Conservation (phyloP, 306 rosid species). For the Hylodesmum podocarpum region DNA sequence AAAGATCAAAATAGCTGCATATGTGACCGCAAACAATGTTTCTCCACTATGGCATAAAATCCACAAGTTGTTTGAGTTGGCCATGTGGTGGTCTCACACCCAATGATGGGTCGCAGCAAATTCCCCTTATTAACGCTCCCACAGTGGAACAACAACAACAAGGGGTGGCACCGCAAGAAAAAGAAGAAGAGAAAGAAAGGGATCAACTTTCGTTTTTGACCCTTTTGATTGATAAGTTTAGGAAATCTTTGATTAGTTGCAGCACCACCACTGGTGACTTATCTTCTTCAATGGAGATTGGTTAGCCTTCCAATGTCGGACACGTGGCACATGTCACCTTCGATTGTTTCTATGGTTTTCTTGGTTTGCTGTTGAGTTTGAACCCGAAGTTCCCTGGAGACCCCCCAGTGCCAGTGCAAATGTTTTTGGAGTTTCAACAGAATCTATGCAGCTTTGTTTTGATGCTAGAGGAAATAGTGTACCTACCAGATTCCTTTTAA, state of each 20-base stretch:
- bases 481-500: slow-evolving; percentile 81
- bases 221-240: slow-evolving; percentile 68
- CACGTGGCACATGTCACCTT: slow-evolving; percentile 97
- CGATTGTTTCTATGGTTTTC: slow-evolving; percentile 96
- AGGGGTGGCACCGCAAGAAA: slow-evolving; percentile 25
- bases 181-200: slow-evolving; percentile 46
- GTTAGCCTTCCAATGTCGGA: slow-evolving; percentile 91
- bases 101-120: slow-evolving; percentile 58
- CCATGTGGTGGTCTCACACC: slow-evolving; percentile 36
- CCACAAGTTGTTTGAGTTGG: slow-evolving; percentile 67
- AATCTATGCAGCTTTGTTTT: slow-evolving; percentile 98
- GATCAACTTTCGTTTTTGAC: slow-evolving; percentile 82
- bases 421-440: slow-evolving; percentile 98
- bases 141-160: slow-evolving; percentile 47
- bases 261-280: slow-evolving; percentile 34
- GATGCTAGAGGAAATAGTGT: slow-evolving; percentile 98
- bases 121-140: slow-evolving; percentile 55
- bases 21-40: too few species aligned
- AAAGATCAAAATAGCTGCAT: too few species aligned
- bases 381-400: slow-evolving; percentile 89
- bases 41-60: too few species aligned
- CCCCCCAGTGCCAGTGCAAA: slow-evolving; percentile 95
- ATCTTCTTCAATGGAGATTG: slow-evolving; percentile 88
- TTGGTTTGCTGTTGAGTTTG: slow-evolving; percentile 93
- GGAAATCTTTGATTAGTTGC: slow-evolving; percentile 87